A percentile compares a stretch with the other conserved stretches of the same genome.
phyloP scores from a whole-genome alignment of 2,329 filamentous ascomycete genomes.

The Penicillium sp. region DNA sequence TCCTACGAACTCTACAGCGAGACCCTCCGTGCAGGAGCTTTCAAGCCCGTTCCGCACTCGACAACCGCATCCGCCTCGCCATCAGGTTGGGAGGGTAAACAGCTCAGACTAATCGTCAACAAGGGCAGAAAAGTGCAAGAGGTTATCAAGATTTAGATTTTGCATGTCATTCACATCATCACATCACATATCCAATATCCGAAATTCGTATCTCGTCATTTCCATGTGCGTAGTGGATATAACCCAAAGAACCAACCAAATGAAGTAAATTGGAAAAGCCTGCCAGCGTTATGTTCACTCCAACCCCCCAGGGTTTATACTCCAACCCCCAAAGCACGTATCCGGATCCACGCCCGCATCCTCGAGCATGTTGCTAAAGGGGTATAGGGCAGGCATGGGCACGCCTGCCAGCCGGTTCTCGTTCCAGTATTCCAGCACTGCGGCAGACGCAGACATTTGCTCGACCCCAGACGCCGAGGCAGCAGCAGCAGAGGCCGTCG shows the following conservation, averaged over 20 bases:
- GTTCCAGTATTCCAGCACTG: background rate
- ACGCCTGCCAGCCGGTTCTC: background rate
- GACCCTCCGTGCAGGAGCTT: conserved; percentile 62
- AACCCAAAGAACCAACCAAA: background rate
- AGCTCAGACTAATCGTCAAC: conserved; percentile 67
- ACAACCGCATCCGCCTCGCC: conserved; percentile 22
- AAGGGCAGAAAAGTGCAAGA: conserved; percentile 65
- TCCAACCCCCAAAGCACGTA: conserved; percentile 4
- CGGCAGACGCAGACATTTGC: background rate
- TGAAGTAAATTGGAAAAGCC: background rate
- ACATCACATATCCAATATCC: no score
- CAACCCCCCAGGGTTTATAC: background rate
- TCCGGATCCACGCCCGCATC: conserved; percentile 3
- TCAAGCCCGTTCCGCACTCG: conserved; percentile 42
- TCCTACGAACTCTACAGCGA: conserved; percentile 73
- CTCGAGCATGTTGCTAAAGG: conserved; percentile 3
- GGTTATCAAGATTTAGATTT: conserved; percentile 54
- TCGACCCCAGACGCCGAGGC: no score
- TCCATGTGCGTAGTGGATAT: background rate
- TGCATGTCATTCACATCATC: background rate
- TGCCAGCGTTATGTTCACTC: background rate
- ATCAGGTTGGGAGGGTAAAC: conserved; percentile 53
- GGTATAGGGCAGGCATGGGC: background rate
- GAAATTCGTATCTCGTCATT: background rate
- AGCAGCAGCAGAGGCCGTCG: background rate